Conservation (phyloP, 2,329 filamentous ascomycete genomes). For the Domatiomyces catenatus region DNA sequence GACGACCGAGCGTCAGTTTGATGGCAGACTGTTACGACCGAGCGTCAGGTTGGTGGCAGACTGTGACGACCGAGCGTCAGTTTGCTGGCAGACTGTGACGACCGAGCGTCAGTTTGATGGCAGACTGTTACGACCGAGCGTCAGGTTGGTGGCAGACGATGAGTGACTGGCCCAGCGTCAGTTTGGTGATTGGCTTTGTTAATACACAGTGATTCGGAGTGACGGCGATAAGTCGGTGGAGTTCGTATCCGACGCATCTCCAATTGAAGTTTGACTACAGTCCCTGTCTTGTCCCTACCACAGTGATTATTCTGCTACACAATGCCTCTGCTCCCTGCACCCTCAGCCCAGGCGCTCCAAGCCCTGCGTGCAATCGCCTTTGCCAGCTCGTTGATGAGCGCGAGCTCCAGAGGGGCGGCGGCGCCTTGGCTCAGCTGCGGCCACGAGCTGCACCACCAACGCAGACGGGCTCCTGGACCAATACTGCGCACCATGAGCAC, state of each 20-base stretch:
- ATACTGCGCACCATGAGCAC: background rate
- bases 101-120: background rate
- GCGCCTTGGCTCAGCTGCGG: slow-evolving; percentile 16
- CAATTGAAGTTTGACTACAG: background rate
- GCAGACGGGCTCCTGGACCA: background rate
- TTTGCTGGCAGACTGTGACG: slow-evolving; percentile 9
- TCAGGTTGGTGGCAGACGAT: too few relatives aligned
- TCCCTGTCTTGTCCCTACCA: too few relatives aligned
- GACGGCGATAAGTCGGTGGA: background rate
- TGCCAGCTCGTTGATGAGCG: slow-evolving; percentile 3
- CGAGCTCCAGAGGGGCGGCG: slow-evolving; percentile 11
- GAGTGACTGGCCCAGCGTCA: too few relatives aligned
- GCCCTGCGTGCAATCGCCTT: slow-evolving; percentile 22
- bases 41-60: slow-evolving; percentile 7
- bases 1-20: background rate
- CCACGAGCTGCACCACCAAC: background rate
- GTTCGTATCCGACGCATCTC: background rate
- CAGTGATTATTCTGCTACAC: background rate
- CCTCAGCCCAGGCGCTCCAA: slow-evolving; percentile 28
- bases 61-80: background rate
- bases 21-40: slow-evolving; percentile 7
- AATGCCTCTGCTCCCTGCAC: slow-evolving; percentile 15
- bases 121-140: too few relatives aligned
- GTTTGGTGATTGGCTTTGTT: too few relatives aligned
- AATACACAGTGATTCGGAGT: too few relatives aligned